Conservation (phyloP, 2,329 filamentous ascomycete genomes). For the Hypoxylon sp. region DNA sequence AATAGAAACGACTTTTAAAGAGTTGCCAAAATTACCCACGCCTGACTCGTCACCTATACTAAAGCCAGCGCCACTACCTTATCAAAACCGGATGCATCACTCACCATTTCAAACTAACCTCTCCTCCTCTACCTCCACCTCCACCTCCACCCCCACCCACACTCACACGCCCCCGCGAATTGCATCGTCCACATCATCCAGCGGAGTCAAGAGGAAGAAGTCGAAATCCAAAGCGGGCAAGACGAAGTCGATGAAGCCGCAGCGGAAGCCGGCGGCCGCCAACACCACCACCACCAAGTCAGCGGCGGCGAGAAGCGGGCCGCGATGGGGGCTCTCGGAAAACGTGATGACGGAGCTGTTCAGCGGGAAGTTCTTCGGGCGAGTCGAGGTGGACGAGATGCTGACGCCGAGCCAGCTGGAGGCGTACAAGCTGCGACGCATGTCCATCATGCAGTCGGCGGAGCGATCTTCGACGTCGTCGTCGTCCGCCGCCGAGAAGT, state of each 20-base stretch:
- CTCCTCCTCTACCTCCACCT: constrained; percentile 37
- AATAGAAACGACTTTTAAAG: constrained; percentile 42
- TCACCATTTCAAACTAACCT: constrained; percentile 28
- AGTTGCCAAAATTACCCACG: constrained; percentile 43
- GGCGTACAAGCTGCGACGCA: constrained; percentile 53
- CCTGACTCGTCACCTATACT: constrained; percentile 35
- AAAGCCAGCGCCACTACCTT: constrained; percentile 30
- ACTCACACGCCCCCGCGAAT: no score
- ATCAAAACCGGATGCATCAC: constrained; percentile 31
- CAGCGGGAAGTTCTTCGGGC: constrained; percentile 62
- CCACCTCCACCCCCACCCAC: constrained; percentile 39
- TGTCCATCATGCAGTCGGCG: constrained; percentile 46
- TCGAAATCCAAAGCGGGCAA: constrained; percentile 39
- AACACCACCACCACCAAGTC: constrained; percentile 42
- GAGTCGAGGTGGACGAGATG: constrained; percentile 67
- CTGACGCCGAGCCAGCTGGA: constrained; percentile 62
- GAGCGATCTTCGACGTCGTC: constrained; percentile 19
- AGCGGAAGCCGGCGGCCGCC: constrained; percentile 37
- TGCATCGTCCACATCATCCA: constrained; percentile 48
- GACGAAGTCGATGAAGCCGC: constrained; percentile 37
- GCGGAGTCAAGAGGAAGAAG: constrained; percentile 51
- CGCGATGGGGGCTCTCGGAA: constrained; percentile 63
- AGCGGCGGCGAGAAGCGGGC: constrained; percentile 44
- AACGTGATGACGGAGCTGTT: constrained; percentile 68
- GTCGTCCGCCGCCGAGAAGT: constrained; percentile 33